A percentile compares a stretch with the other conserved stretches of the same genome.
These are phyloP conservation scores for Phialophora verrucosa DNA, from an alignment of 2,329 filamentous ascomycete species.

Conservation along the genomic window DNA sequence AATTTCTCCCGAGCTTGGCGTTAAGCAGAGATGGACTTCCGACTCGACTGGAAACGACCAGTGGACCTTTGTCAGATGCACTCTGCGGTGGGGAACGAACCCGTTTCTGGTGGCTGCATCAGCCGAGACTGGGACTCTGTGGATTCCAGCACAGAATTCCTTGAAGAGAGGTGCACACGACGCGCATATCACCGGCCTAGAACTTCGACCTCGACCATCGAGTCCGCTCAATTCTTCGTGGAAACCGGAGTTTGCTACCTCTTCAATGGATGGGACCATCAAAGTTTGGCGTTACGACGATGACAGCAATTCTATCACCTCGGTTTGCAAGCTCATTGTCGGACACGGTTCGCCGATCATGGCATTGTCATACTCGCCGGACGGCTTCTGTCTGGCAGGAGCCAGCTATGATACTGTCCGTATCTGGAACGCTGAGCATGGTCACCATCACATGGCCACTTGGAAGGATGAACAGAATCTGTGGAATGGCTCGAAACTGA, in stretches of 20 bases:
- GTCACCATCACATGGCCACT: slow-evolving; percentile 50
- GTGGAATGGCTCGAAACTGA: slow-evolving; percentile 37
- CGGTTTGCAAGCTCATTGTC: slow-evolving; percentile 37
- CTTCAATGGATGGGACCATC: slow-evolving; percentile 53
- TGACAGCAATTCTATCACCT: slow-evolving; percentile 26
- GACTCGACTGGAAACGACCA: slow-evolving; percentile 38
- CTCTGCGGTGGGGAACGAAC: slow-evolving; percentile 40
- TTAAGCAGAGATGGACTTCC: slow-evolving; percentile 36
- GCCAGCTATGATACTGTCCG: slow-evolving; percentile 51
- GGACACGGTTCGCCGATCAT: slow-evolving; percentile 46
- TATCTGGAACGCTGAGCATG: slow-evolving; percentile 56
- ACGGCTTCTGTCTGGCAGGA: slow-evolving; percentile 54
- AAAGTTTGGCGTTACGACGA: slow-evolving; percentile 48
- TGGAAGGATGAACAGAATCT: slow-evolving; percentile 43
- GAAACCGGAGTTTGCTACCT: slow-evolving; percentile 49
- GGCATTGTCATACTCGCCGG: slow-evolving; percentile 53
- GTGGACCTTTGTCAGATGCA: slow-evolving; percentile 52
- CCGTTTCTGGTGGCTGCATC: slow-evolving; percentile 50
- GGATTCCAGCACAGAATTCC: slow-evolving; percentile 54
- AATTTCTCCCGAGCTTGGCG: slow-evolving; percentile 31
- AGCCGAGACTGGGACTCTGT: slow-evolving; percentile 47
- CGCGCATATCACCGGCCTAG: slow-evolving; percentile 52
- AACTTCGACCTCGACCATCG: slow-evolving; percentile 45
- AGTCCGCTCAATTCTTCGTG: slow-evolving; percentile 39
- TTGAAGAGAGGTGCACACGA: slow-evolving; percentile 48